Evolutionary conservation across 2,329 filamentous ascomycete species (phyloP).

Genomic region (Cytospora mali): DNA sequence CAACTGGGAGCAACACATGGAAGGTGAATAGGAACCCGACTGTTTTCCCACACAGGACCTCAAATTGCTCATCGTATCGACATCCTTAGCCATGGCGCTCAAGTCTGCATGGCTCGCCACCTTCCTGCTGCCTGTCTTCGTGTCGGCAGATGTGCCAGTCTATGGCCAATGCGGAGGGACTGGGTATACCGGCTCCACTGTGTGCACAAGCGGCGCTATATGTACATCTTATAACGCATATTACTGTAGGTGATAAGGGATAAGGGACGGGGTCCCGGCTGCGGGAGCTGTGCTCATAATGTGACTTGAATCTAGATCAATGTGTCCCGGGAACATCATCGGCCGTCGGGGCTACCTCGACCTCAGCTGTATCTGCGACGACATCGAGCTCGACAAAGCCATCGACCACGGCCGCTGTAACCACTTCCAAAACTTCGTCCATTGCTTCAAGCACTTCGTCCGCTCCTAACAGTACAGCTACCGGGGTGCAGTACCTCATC

Average conservation of each 20-base stretch:
- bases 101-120: neutral
- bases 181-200: conserved; percentile 22
- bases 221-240: conserved; percentile 23
- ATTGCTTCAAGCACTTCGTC: conserved; percentile 10
- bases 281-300: neutral
- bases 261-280: no score
- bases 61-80: accelerated
- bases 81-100: conserved; percentile 2
- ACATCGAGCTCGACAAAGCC: neutral
- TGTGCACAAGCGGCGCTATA: conserved; percentile 13
- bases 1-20: neutral
- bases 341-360: neutral
- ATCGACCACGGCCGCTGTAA: neutral
- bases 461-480: conserved; percentile 1
- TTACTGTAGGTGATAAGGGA: conserved; percentile 5
- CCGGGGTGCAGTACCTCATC: conserved; percentile 41
- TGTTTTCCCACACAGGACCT: neutral
- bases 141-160: conserved; percentile 30
- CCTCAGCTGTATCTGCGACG: conserved; percentile 1
- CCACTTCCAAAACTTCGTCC: conserved; percentile 8
- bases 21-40: neutral
- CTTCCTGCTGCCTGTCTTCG: conserved; percentile 2
- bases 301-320: neutral
- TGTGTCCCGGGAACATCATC: conserved; percentile 21
- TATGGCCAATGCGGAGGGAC: conserved; percentile 26